Conservation (phyloP, 2,329 filamentous ascomycete species). For the Tolypocladium album region DNA sequence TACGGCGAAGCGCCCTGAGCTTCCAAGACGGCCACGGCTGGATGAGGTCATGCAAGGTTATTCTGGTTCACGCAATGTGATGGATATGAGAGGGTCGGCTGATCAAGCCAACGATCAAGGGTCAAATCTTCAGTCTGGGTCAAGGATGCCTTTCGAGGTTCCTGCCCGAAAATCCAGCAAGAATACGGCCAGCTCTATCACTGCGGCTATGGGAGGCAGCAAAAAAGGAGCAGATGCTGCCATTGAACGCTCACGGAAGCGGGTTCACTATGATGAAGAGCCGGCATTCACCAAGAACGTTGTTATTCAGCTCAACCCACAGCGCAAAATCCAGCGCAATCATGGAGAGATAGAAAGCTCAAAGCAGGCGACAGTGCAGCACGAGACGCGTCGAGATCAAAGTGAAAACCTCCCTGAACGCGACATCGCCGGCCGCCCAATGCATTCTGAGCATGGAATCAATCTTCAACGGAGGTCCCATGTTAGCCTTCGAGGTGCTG, state of each 20-base stretch:
- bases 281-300: not conserved
- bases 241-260: not conserved
- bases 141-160: slow-evolving; percentile 3
- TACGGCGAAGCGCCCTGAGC: slow-evolving; percentile 13
- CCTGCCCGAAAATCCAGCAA: slow-evolving; percentile 8
- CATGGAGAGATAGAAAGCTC: not conserved
- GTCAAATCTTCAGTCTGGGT: not conserved
- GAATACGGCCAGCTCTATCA: not conserved
- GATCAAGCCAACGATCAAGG: not conserved
- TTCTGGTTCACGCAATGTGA: slow-evolving; percentile 6
- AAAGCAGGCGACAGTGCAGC: not conserved
- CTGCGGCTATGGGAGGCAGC: not conserved
- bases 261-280: not conserved
- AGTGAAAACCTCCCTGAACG: slow-evolving; percentile 12
- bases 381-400: slow-evolving; percentile 2
- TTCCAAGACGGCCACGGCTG: slow-evolving; percentile 12
- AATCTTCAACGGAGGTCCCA: slow-evolving; percentile 40
- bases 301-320: slow-evolving; percentile 1
- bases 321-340: slow-evolving; percentile 1
- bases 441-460: slow-evolving; percentile 21
- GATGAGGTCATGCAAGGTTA: slow-evolving; percentile 15
- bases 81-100: slow-evolving; percentile 2
- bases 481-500: slow-evolving; percentile 38
- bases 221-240: not conserved
- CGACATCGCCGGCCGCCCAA: slow-evolving; percentile 12